Base-by-base conservation (phyloP, 805 yeast species). In the Wickerhamomyces mucosus region DNA sequence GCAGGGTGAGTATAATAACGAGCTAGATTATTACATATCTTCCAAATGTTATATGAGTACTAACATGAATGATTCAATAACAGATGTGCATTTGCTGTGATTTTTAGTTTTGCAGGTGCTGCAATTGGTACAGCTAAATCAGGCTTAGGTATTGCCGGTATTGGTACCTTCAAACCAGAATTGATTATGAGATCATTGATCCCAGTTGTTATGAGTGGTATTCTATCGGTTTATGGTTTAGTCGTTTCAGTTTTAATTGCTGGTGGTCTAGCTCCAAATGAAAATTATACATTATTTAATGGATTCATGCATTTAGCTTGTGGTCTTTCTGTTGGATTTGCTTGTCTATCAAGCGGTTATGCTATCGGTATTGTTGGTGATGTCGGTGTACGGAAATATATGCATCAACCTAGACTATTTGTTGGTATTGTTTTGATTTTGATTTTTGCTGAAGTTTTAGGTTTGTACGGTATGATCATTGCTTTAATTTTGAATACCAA, bases 281-380 rank as follows among this genome's bases (percentile, higher is more conserved):
- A 75, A 41, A 71, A 76, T 29, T 88, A 92, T 59, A 77, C 96
- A 4, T 62, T 92, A 35, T 92, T 84, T 63, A 82, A 84, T 53
- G 98, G 98, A n/a, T 86, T 86, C 57, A 85, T 92, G 94, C 99
- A 92, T 60, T 65, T 92, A 56, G 88, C 94, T 32, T 86, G 96
- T 59, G 99, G 99, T 2, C 62, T 89, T 38, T 75, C 94, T 22
- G 99, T 92, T 27, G 99, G 99, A 2, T 85, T 92, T 51, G 86
- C 97, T 4, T 88, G 97, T 56, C 67, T 92, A 53, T 88, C 97
- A 25, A 82, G 95, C 37, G 99, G 99, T 27, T 92, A 88, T 59
- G 92, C 98, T 36, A 84, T 84, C 62, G 95, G 95, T 31, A 78
- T 84, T 41, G 95, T 84, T 23, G 95, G 95, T 26, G 95, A 84